Evolutionary conservation across 2,329 filamentous ascomycete genomes (phyloP), one percentile per base, ranked within the genome.

Genomic region (Myriangium duriaei): DNA sequence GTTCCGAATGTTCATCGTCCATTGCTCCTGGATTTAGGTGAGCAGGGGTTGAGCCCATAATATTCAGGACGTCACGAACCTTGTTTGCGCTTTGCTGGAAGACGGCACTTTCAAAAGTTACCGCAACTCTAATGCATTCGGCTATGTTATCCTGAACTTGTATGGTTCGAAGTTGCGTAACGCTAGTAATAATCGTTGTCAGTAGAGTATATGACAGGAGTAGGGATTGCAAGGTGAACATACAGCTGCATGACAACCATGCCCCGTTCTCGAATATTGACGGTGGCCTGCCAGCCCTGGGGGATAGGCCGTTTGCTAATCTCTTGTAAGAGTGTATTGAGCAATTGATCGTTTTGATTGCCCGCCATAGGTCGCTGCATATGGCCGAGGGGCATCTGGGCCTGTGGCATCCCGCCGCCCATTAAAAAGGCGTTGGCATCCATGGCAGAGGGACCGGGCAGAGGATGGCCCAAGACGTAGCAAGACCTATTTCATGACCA

Each of bases 201-300:
- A n/a, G n/a, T n/a, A n/a, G n/a, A n/a, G n/a, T n/a, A n/a, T n/a
- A n/a, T n/a, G n/a, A n/a, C n/a, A n/a, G n/a, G n/a, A n/a, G n/a
- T n/a, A n/a, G n/a, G n/a, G n/a, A n/a, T n/a, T n/a, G n/a, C n/a
- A n/a, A n/a, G n/a, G n/a, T n/a, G n/a, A 13, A 51, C 55, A 45
- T 39, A 58, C 54, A 58, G 42, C 36, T 56, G 54, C 45, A 59
- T 49, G 26, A 55, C 48, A 21, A 41, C 42, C 13, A 29, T 24
- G 7, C 51, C 48, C 29, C 56, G 51, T 14, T 51, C 48, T 18
- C 47, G 42, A 9, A 49, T 26, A 21, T 54, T 48, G 34, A 56
- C 44, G 6, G 51, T 54, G 11, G 45, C 44, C 45, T 58, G 55
- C 56, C 56, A 59, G n/a, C 45, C 48, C 21, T 45, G 41, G 19